A percentile compares a stretch with the other conserved stretches of the same genome.
Evolutionary conservation across 495 filamentous ascomycete species (phyloP).

Genomic region (Neurospora tetraspora): DNA sequence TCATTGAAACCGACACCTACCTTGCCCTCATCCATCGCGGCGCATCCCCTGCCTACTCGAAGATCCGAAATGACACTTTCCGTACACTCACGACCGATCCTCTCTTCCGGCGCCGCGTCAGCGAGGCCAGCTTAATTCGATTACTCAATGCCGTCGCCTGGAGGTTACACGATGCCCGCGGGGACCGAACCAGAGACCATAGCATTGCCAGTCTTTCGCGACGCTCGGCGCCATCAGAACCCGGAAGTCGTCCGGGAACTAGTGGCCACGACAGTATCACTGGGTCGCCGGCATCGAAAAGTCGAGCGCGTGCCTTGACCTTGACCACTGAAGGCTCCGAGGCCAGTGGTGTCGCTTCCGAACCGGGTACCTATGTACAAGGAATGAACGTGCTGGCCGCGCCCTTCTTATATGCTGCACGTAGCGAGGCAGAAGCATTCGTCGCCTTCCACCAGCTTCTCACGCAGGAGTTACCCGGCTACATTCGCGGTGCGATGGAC

Average conservation of each 20-base stretch:
- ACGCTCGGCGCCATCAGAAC: conserved; percentile 22
- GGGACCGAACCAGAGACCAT: conserved; percentile 26
- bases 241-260: conserved; percentile 18
- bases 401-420: conserved; percentile 90
- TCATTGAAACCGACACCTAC: conserved; percentile 77
- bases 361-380: conserved; percentile 84
- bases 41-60: conserved; percentile 85
- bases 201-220: conserved; percentile 21
- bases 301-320: conserved; percentile 39
- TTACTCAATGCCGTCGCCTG: conserved; percentile 95
- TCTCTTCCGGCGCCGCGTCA: conserved; percentile 88
- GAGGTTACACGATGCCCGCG: conserved; percentile 72
- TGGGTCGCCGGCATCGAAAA: conserved; percentile 39
- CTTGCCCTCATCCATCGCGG: conserved; percentile 85
- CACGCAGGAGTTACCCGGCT: conserved; percentile 81
- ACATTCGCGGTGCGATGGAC: conserved; percentile 93
- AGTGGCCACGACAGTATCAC: conserved; percentile 23
- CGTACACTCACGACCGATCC: conserved; percentile 92
- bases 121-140: conserved; percentile 88
- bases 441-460: conserved; percentile 83
- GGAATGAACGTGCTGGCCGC: conserved; percentile 99
- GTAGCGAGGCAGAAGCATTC: conserved; percentile 91
- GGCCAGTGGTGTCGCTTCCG: conserved; percentile 29
- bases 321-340: conserved; percentile 52
- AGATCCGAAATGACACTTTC: conserved; percentile 97